Conservation (phyloP, 192 early-diverging fungal genomes). For the Coemansia sp. region DNA sequence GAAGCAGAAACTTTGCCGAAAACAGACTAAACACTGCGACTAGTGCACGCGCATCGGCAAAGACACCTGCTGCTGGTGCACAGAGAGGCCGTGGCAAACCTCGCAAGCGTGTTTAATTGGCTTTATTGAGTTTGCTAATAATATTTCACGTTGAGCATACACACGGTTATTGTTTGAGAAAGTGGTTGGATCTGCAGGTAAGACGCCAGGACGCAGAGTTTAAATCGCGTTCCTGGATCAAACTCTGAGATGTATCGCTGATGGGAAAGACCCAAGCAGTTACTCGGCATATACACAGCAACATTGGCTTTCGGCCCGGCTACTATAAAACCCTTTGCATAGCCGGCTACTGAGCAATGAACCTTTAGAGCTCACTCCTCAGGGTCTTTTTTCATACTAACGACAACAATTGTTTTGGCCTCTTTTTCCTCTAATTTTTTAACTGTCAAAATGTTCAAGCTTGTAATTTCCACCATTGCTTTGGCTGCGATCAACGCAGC, state of each 20-base stretch:
- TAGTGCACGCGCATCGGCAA: background rate
- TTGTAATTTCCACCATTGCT: constrained; percentile 15
- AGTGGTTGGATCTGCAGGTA: background rate
- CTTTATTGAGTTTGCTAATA: background rate
- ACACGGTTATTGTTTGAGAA: background rate
- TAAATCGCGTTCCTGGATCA: constrained; percentile 5
- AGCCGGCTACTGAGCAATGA: background rate
- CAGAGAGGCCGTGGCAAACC: background rate
- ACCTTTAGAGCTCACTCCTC: constrained; percentile 29
- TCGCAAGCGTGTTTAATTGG: background rate
- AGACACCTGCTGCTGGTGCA: background rate
- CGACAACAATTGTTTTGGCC: constrained; percentile 1
- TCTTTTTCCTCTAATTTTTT: constrained; percentile 8
- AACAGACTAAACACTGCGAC: constrained; percentile 23
- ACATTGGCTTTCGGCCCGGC: background rate
- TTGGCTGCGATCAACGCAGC: constrained; percentile 15
- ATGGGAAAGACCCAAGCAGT: background rate
- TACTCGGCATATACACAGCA: background rate
- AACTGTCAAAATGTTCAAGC: constrained; percentile 28
- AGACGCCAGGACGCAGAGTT: background rate
- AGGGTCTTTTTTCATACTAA: constrained; percentile 34
- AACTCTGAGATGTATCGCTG: constrained; percentile 8
- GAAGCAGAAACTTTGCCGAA: constrained; percentile 41
- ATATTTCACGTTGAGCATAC: background rate
- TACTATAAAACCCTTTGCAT: constrained; percentile 15